Evolutionary conservation across 768 basidiomycete genomes (phyloP), one percentile per base, ranked within the genome.

Genomic region (Hysterangium stoloniferum): DNA sequence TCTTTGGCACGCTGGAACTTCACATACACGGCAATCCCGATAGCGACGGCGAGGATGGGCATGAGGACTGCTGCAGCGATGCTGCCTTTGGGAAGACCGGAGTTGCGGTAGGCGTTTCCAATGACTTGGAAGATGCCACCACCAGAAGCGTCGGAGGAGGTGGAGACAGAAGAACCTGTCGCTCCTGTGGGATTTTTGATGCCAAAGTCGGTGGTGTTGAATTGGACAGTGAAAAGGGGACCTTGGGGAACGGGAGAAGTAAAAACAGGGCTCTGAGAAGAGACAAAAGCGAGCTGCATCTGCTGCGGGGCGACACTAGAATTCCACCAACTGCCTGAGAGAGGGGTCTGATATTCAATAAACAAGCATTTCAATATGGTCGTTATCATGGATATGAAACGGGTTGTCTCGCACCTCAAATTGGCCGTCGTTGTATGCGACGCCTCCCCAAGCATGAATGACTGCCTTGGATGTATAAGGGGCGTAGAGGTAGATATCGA

Each of bases 301-400:
- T 61, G 58, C 31, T 73, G 63, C 1, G 68, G 60, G 1, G 67
- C 36, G 29, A 25, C 13, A 4, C 80, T 75, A 0, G 75, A 60
- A 52, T 85, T 80, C 84, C 84, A 90, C 85, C 86, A 88, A 17
- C 72, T 68, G 1, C 86, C 79, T 50, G 76, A 61, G 36, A 89
- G 62, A 15, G 60, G 62, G 2, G 77, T 67, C 36, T 70, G 45
- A 6, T 27, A 15, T n/a, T 11, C 31, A 17, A 34, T 43, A 27
- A 45, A 22, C 1, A 31, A 33, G 12, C 34, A 35, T 35, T 35
- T 31, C 20, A 25, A 28, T 28, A 28, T 11, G 17, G 13, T n/a
- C 27, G n/a, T n/a, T 6, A 6, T 11, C n/a, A 15, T 8, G 5
- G 27, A 31, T 9, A 25, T 37, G 12, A 37, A 27, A 4, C 45